Base-by-base conservation (phyloP, 1,284 basidiomycete genomes). In the Athelia psychrophila region DNA sequence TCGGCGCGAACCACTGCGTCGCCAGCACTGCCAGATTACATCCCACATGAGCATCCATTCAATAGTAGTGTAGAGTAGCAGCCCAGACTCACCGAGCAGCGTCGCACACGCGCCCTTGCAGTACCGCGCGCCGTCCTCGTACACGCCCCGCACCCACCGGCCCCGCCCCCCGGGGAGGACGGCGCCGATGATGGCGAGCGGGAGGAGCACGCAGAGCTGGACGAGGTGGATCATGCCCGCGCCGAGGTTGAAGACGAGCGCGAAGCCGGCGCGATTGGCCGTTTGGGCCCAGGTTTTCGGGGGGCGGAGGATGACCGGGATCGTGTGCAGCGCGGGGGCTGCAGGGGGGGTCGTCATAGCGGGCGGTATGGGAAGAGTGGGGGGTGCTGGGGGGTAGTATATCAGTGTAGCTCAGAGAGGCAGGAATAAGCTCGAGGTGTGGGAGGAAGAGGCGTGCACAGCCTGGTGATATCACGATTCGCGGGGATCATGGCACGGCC, bases 41-140 rank as follows among this genome's bases (percentile, higher is more conserved):
- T n/a, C n/a, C n/a, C n/a, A n/a, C n/a, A 66, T 61, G 3, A 58
- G 54, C n/a, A n/a, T n/a, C 44, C 68, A 5, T 51, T 40, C 16
- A 49, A 65, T n/a, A 45, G 50, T 18, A 46, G 51, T 38, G 30
- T 48, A n/a, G n/a, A n/a, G n/a, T n/a, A n/a, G n/a, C n/a, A n/a
- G n/a, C n/a, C n/a, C n/a, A n/a, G 40, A 79, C 83, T 63, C 64
- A 92, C 93, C 79, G 51, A 88, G 67, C 23, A 94, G 73, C 56
- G 77, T 74, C 9, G 84, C 90, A 68, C 94, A 94, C 15, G 86
- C 79, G 30, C 89, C 90, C 69, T 95, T 95, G 48, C 89, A 91
- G 65, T 87, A 87, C 20, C 84, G 78, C 46, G 94, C 83, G 1
- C 84, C 85, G 49, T 79, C 70, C 42, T 86, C 77, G 63, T 91